Evolutionary conservation across 2,329 filamentous ascomycete species (phyloP).

Genomic region (Pseudopithomyces maydicus): DNA sequence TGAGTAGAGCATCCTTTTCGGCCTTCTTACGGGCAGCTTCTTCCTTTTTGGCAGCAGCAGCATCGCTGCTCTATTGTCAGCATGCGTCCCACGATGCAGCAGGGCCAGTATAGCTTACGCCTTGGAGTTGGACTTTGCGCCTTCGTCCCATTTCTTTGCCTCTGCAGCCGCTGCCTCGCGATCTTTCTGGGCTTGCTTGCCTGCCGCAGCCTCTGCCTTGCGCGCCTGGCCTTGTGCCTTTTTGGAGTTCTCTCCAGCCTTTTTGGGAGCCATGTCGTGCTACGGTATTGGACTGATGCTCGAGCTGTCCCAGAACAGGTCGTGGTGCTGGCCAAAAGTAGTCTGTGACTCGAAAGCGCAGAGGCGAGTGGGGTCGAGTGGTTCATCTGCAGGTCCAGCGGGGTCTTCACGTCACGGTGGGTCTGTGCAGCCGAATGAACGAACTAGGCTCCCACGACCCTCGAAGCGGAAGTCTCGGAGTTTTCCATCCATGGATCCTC

Average conservation of each 20-base stretch:
- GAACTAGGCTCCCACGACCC: slow-evolving; percentile 3
- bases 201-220: slow-evolving; percentile 86
- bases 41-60: slow-evolving; percentile 81
- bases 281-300: neutral
- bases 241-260: slow-evolving; percentile 79
- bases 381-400: slow-evolving; percentile 6
- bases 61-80: slow-evolving; percentile 64
- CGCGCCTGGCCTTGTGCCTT: slow-evolving; percentile 88
- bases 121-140: slow-evolving; percentile 82
- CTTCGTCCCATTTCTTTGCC: slow-evolving; percentile 80
- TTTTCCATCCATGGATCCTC: neutral
- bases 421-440: neutral
- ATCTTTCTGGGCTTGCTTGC: slow-evolving; percentile 75
- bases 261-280: slow-evolving; percentile 37
- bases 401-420: slow-evolving; percentile 8
- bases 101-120: slow-evolving; percentile 65
- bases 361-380: slow-evolving; percentile 1
- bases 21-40: slow-evolving; percentile 88
- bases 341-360: slow-evolving; percentile 9
- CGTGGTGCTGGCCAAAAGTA: neutral
- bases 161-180: slow-evolving; percentile 70
- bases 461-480: neutral
- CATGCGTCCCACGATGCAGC: slow-evolving; percentile 7
- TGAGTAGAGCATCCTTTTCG: slow-evolving; percentile 81
- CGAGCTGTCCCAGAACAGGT: neutral